Percentiles rank a stretch among this genome's conserved stretches.
These are phyloP conservation scores for Dichotomocladium elegans DNA, from an alignment of 371 early-diverging fungal species.

Conservation along the genomic window DNA sequence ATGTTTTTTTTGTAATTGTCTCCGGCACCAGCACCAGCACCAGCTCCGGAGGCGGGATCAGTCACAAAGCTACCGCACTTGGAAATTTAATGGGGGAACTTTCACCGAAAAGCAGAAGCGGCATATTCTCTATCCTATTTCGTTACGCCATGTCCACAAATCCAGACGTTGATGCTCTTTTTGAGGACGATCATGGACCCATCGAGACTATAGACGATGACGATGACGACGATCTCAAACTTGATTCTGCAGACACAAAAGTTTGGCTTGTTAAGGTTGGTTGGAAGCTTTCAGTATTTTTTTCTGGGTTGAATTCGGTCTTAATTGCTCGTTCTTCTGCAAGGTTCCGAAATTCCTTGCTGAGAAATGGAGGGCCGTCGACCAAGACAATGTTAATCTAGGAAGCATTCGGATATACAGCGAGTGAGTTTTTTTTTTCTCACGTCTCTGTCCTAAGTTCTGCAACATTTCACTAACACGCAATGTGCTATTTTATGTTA, in stretches of 20 bases:
- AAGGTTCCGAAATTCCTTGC: slow-evolving; percentile 81
- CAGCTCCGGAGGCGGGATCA: too few species aligned
- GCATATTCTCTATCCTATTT: too few species aligned
- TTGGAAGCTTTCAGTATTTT: too few species aligned
- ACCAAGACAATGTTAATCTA: slow-evolving; percentile 66
- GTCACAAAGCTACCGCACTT: too few species aligned
- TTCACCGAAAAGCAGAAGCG: too few species aligned
- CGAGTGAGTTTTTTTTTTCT: slow-evolving; percentile 32
- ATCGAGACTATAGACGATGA: slow-evolving; percentile 48
- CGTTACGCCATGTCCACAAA: too few species aligned
- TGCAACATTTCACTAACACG: too few species aligned
- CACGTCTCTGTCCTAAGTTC: neutral
- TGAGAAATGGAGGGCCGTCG: slow-evolving; percentile 71
- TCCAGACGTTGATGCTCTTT: slow-evolving; percentile 54
- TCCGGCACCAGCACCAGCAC: too few species aligned
- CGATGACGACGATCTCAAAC: slow-evolving; percentile 73
- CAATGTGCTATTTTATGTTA: neutral
- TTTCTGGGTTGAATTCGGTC: too few species aligned
- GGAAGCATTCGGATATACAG: slow-evolving; percentile 80
- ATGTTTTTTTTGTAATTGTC: too few species aligned
- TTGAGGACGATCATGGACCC: slow-evolving; percentile 60
- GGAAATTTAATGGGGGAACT: too few species aligned
- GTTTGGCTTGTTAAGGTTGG: slow-evolving; percentile 93
- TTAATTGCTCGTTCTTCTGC: too few species aligned
- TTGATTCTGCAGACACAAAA: slow-evolving; percentile 63